These are phyloP conservation scores for Colletotrichum eremochloae DNA, from an alignment of 2,329 filamentous ascomycete species.

Conservation along the genomic window DNA sequence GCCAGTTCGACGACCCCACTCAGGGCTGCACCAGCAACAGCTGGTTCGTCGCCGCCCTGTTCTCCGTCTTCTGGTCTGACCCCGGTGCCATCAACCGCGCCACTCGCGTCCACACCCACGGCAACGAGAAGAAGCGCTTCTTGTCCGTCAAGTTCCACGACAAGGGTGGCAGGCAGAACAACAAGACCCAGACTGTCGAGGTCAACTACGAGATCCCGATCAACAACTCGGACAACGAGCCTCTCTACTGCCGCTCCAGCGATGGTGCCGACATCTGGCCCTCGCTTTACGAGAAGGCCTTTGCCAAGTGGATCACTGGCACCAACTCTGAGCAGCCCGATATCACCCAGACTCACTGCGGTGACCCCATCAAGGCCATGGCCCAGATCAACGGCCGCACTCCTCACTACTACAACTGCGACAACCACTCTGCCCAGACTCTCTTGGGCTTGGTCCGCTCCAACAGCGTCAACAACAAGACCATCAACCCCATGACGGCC, in stretches of 20 bases:
- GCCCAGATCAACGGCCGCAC: conserved; percentile 57
- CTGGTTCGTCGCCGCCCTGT: conserved; percentile 60
- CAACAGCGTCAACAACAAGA: conserved; percentile 58
- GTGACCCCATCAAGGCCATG: conserved; percentile 61
- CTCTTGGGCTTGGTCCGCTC: conserved; percentile 55
- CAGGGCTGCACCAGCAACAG: conserved; percentile 58
- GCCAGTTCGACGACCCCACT: conserved; percentile 57
- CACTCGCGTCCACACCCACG: conserved; percentile 45
- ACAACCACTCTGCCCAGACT: conserved; percentile 50
- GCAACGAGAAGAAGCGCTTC: conserved; percentile 47
- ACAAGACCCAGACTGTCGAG: conserved; percentile 53
- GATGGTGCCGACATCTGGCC: conserved; percentile 60
- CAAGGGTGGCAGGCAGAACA: conserved; percentile 60
- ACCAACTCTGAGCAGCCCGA: conserved; percentile 53
- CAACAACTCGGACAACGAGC: conserved; percentile 59
- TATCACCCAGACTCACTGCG: conserved; percentile 56
- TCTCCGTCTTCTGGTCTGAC: conserved; percentile 60
- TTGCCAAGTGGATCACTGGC: conserved; percentile 58
- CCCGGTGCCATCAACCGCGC: conserved; percentile 57
- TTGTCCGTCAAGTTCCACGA: conserved; percentile 56
- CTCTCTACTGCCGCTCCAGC: conserved; percentile 57
- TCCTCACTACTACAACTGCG: conserved; percentile 53
- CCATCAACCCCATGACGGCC: conserved; percentile 58
- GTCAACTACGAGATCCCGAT: conserved; percentile 60
- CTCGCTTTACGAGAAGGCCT: conserved; percentile 62